Evolutionary conservation across 306 rosid genomes (phyloP).

Genomic region (Purshia tridentata): DNA sequence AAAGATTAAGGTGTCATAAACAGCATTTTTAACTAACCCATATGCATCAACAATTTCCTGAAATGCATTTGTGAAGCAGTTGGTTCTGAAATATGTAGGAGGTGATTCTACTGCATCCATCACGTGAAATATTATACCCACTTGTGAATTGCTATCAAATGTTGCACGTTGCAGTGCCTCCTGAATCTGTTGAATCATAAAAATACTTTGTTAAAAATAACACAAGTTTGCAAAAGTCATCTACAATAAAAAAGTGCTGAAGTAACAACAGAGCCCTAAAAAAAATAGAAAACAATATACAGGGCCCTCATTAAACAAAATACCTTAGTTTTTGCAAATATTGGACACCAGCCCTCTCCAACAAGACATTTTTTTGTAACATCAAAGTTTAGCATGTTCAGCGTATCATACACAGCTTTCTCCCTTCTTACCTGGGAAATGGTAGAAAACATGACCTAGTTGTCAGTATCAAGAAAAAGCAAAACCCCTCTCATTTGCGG

Average conservation of each 20-base stretch:
- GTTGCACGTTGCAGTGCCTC: constrained; percentile 96
- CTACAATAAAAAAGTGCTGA: constrained; percentile 6
- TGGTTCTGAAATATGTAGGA: constrained; percentile 92
- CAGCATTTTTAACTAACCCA: constrained; percentile 66
- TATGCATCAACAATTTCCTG: constrained; percentile 99
- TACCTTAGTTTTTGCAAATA: constrained; percentile 86
- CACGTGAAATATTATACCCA: constrained; percentile 84
- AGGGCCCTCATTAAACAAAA: not conserved
- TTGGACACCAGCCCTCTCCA: constrained; percentile 99
- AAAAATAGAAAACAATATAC: not conserved
- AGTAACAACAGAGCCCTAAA: constrained; percentile 6
- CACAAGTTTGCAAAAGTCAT: constrained; percentile 12
- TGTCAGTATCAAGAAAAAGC: constrained; percentile 31
- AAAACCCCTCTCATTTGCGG: constrained; percentile 3
- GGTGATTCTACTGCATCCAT: constrained; percentile 94
- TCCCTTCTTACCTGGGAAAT: constrained; percentile 87
- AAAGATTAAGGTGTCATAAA: not conserved
- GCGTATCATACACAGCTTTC: constrained; percentile 93
- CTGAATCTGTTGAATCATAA: constrained; percentile 65
- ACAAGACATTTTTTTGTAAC: constrained; percentile 98
- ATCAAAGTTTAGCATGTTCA: constrained; percentile 95
- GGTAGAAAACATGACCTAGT: constrained; percentile 34
- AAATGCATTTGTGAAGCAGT: constrained; percentile 82
- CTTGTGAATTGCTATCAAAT: constrained; percentile 96
- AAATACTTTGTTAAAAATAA: not conserved